These are phyloP conservation scores for Penicillium paradoxum DNA, from an alignment of 495 filamentous ascomycete genomes.

Conservation along the genomic window DNA sequence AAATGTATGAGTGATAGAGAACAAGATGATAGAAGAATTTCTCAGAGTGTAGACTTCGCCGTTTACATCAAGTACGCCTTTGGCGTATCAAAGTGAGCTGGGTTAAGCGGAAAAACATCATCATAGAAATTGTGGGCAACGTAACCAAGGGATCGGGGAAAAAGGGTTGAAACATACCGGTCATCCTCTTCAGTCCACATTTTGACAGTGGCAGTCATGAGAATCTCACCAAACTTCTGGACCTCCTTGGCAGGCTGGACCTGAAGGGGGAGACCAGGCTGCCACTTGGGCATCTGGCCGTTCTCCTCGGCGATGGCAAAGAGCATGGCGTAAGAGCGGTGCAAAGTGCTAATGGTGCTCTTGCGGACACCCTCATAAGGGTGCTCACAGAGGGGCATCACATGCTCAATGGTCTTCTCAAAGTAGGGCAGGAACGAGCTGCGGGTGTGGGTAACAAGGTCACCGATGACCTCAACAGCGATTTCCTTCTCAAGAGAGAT, in stretches of 20 bases:
- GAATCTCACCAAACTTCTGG: slow-evolving; percentile 79
- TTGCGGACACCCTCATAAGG: slow-evolving; percentile 90
- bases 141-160: slow-evolving; percentile 5
- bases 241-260: slow-evolving; percentile 70
- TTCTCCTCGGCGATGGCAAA: slow-evolving; percentile 82
- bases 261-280: slow-evolving; percentile 79
- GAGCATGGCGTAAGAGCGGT: slow-evolving; percentile 88
- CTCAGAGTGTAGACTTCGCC: slow-evolving; percentile 58
- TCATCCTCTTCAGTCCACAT: slow-evolving; percentile 88
- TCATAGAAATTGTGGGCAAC: slow-evolving; percentile 57
- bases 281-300: slow-evolving; percentile 75
- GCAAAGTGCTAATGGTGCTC: slow-evolving; percentile 81
- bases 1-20: slow-evolving; percentile 2
- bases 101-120: slow-evolving; percentile 87
- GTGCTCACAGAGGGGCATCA: slow-evolving; percentile 77
- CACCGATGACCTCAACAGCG: slow-evolving; percentile 88
- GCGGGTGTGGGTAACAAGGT: slow-evolving; percentile 81
- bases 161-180: slow-evolving; percentile 56
- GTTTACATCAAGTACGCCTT: slow-evolving; percentile 84
- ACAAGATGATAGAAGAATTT: slow-evolving; percentile 9
- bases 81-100: slow-evolving; percentile 97
- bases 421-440: slow-evolving; percentile 77
- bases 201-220: slow-evolving; percentile 76
- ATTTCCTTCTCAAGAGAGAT: slow-evolving; percentile 97
- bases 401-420: slow-evolving; percentile 79